These are phyloP conservation scores for Leptosphaerulina australis DNA, from an alignment of 2,329 filamentous ascomycete species.

Conservation along the genomic window DNA sequence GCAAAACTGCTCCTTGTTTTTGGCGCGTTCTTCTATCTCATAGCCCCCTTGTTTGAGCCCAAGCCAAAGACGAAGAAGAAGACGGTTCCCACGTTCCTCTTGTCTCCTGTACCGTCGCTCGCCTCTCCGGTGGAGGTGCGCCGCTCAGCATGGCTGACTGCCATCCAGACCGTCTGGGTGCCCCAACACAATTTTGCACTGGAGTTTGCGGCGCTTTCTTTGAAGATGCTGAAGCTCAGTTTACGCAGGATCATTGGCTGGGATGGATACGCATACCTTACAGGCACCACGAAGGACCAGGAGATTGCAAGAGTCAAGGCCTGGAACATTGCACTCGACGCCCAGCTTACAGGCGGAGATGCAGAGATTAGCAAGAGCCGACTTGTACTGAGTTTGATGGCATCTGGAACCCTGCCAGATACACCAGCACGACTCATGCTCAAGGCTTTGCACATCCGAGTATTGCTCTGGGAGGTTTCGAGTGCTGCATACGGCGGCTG, in stretches of 20 bases:
- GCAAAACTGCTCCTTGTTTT: slow-evolving; percentile 59
- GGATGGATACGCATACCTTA: slow-evolving; percentile 76
- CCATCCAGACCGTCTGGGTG: slow-evolving; percentile 90
- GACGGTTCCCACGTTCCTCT: slow-evolving; percentile 48
- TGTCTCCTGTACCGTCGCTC: slow-evolving; percentile 68
- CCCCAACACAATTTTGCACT: slow-evolving; percentile 85
- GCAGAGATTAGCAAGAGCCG: slow-evolving; percentile 87
- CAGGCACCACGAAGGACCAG: slow-evolving; percentile 80
- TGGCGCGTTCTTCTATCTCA: slow-evolving; percentile 61
- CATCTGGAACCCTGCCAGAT: slow-evolving; percentile 83
- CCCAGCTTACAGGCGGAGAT: slow-evolving; percentile 89
- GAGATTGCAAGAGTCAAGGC: slow-evolving; percentile 86
- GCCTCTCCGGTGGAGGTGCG: slow-evolving; percentile 84
- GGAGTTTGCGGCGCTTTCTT: slow-evolving; percentile 77
- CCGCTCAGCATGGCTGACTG: slow-evolving; percentile 88
- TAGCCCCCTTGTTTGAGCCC: slow-evolving; percentile 62
- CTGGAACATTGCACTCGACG: slow-evolving; percentile 91
- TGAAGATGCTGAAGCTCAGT: slow-evolving; percentile 83
- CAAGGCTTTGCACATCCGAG: slow-evolving; percentile 88
- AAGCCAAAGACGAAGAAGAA: slow-evolving; percentile 62
- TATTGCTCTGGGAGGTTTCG: slow-evolving; percentile 80
- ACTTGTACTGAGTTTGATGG: slow-evolving; percentile 82
- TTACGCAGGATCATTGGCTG: slow-evolving; percentile 78
- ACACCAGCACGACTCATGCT: slow-evolving; percentile 86
- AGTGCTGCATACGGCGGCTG: slow-evolving; percentile 69